Evolutionary conservation across 1,284 basidiomycete genomes (phyloP).

Genomic region (Sphaerobolus stellatus): DNA sequence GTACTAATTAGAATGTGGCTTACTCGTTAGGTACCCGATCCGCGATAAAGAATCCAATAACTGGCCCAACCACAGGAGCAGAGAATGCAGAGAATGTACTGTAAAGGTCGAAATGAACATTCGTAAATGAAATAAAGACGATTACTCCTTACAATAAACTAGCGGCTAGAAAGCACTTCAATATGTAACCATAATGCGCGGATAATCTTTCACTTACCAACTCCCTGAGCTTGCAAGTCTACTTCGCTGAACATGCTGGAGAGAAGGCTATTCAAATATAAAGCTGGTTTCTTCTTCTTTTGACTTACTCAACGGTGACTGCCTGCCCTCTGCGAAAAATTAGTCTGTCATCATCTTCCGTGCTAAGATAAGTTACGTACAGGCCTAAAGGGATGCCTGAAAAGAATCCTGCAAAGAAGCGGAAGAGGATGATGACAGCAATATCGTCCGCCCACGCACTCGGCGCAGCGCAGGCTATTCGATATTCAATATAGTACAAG

Average conservation of each 20-base stretch:
- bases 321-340: background rate
- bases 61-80: conserved; percentile 23
- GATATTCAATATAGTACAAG: background rate
- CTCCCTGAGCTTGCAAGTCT: background rate
- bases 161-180: too few species aligned
- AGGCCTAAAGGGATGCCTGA: background rate
- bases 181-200: background rate
- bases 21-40: conserved; percentile 20
- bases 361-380: background rate
- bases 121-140: too few species aligned
- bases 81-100: conserved; percentile 22
- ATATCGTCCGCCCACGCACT: conserved; percentile 22
- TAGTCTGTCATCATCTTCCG: background rate
- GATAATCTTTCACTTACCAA: background rate
- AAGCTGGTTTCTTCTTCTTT: background rate
- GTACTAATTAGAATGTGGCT: conserved; percentile 1
- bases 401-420: background rate
- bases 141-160: too few species aligned
- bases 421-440: conserved; percentile 19
- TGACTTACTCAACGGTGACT: background rate
- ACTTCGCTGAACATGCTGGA: background rate
- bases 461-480: conserved; percentile 15
- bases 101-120: background rate
- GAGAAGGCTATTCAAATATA: background rate
- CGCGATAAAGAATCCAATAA: conserved; percentile 28